Evolutionary conservation across 2,329 filamentous ascomycete species (phyloP).

Genomic region (Elsinoe perseae): DNA sequence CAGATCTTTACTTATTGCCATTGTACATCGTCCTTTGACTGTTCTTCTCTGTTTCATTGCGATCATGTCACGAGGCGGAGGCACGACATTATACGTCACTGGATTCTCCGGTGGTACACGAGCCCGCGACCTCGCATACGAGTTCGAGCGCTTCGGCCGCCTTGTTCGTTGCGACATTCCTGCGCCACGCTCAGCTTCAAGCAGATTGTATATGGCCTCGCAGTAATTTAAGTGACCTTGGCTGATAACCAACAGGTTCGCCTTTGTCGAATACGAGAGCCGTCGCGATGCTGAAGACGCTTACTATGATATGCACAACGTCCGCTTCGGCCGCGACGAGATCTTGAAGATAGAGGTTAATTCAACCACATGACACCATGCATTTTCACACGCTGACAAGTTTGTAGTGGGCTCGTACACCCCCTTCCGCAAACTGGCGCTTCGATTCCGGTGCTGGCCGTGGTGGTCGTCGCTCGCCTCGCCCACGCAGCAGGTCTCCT

Average conservation of each 20-base stretch:
- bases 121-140: conserved; percentile 98
- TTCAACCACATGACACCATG: not conserved
- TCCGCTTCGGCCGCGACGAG: conserved; percentile 92
- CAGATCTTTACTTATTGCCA: not conserved
- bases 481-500: conserved; percentile 64
- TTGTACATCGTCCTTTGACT: not conserved
- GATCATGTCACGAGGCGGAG: conserved; percentile 75
- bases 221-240: not conserved
- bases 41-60: not conserved
- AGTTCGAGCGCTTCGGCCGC: conserved; percentile 99
- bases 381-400: not conserved
- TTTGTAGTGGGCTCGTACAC: conserved; percentile 91
- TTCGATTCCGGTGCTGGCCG: conserved; percentile 87
- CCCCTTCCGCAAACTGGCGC: conserved; percentile 94
- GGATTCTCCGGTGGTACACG: conserved; percentile 98
- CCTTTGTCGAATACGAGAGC: conserved; percentile 98
- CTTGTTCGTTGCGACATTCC: conserved; percentile 98
- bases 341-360: conserved; percentile 93
- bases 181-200: conserved; percentile 84
- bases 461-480: conserved; percentile 48
- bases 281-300: conserved; percentile 97
- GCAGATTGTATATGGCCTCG: conserved; percentile 73
- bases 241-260: conserved; percentile 55
- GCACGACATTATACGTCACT: conserved; percentile 96
- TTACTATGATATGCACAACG: conserved; percentile 99